Base-by-base conservation (phyloP, 768 basidiomycete species). In the Mycena floridula region DNA sequence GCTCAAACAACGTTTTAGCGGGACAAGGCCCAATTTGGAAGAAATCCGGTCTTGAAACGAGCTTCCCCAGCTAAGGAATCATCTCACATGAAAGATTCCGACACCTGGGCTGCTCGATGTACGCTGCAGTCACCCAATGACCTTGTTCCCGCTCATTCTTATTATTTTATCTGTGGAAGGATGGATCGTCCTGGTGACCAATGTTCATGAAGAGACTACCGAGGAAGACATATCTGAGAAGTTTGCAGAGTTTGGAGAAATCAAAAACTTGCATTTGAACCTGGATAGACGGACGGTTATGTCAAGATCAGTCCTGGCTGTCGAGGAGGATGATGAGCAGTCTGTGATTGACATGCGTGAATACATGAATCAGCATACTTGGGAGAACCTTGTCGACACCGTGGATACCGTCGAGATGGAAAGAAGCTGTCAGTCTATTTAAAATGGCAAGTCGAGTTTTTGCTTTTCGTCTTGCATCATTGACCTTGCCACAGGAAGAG, bases 221-320 rank as follows among this genome's bases (percentile, higher is more conserved):
- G 96, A 99, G 59, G 96, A 99, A 59, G 96, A 99, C 54, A 74
- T 99, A 12, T 85, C 80, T 37, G 96, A 99, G 70, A 90, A 93
- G 59, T 99, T 99, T 62, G 85, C 83, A 27, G 95, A 98, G 53
- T 98, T 79, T 56, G 95, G 95, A 43, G 92, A 96, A 62, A 93
- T 99, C 51, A 95, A 96, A 74, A 98, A 98, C 67, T 69, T 97
- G 40, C 94, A 97, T 63, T 77, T 99, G 58, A 97, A 97, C 62
- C 73, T 99, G 45, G 96, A 99, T 68, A 81, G 95, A 43, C 76
- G 95, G 53, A 98, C 96, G 95, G 95, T 60, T 99, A 96, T 66
- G 95, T 98, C 59, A 99, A 98, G 82, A 94, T 91, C 50, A 36
- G 77, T 55, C 13, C 18, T 37, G 40, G 32, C n/a, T n/a, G n/a